These are phyloP conservation scores for Thraustochytrium sp. DNA, from an alignment of 352 stramenopile species.

Conservation along the genomic window DNA sequence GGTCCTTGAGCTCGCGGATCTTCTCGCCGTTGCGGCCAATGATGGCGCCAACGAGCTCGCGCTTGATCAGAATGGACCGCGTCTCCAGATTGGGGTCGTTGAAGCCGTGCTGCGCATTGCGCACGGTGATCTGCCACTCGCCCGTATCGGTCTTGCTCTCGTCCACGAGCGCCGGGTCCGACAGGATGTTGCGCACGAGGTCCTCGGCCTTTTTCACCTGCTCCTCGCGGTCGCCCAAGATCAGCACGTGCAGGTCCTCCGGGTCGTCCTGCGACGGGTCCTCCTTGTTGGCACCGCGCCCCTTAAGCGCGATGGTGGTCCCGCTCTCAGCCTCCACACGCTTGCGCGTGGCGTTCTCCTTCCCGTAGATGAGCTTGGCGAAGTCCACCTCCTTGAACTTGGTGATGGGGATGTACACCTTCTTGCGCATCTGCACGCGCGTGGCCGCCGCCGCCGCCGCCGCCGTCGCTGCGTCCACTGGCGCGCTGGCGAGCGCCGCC, in stretches of 20 bases:
- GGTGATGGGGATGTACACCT: constrained; percentile 32
- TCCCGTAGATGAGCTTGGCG: neutral
- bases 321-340: constrained; percentile 1
- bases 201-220: neutral
- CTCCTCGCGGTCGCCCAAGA: neutral
- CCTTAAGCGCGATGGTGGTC: neutral
- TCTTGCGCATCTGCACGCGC: constrained; percentile 13
- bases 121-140: neutral
- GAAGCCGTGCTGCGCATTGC: neutral
- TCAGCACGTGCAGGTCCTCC: constrained; percentile 35
- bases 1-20: constrained; percentile 18
- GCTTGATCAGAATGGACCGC: neutral
- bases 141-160: neutral
- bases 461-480: no score
- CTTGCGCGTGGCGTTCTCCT: neutral
- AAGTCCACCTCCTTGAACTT: constrained; percentile 11
- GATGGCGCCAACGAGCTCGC: constrained; percentile 1
- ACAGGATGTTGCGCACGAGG: constrained; percentile 10
- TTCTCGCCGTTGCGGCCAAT: constrained; percentile 29
- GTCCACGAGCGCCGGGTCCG: neutral
- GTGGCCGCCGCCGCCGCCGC: no score
- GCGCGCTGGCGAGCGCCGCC: no score
- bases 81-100: constrained; percentile 21
- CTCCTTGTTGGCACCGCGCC: neutral
- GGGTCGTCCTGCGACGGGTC: neutral